Base-by-base conservation (phyloP, 805 yeast species). In the Torulaspora delbrueckii region DNA sequence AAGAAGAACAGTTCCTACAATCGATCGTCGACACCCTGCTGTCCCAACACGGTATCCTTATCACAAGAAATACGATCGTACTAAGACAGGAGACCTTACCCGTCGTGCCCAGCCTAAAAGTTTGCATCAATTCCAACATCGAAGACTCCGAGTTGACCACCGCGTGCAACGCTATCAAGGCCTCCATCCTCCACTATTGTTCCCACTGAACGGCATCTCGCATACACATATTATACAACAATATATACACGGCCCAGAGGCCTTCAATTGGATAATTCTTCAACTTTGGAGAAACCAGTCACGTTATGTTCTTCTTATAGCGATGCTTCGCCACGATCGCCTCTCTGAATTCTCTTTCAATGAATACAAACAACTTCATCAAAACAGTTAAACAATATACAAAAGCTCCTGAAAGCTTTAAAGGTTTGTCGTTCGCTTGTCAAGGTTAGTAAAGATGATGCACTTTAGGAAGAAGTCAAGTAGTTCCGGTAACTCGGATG, bases 61-160 rank as follows among this genome's bases (percentile, higher is more conserved):
- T 90, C 38, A 73, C 81, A 32, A 79, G 96, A 57, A 71, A 81
- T 23, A 79, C 79, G 46, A 72, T 73, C 47, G 74, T 88, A 9
- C 70, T 82, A 44, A 81, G 78, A 54, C 95, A 83, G 59, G 97
- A 89, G 61, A 68, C 80, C 42, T 71, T 85, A 49, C 88, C 93
- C 8, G 66, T 81, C 35, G 73, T 77, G 40, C 87, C 87, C 37
- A 78, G 80, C 47, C 65, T 85, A 53, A 71, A 77, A 45, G 57
- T 84, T 19, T 68, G 71, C 51, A 59, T 78, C 32, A 77, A 76
- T 46, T 69, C 75, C 8, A 75, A 71, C 3, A 66, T 80, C 56
- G 60, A 70, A 12, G 65, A 62, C 32, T 56, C 63, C 12, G 85
- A 82, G 46, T 51, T 79, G 33, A 63, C 58, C 43, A 54, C 61